Percentiles rank a stretch among this genome's conserved stretches.
phyloP scores from a whole-genome alignment of 1,284 basidiomycete species.

The Polyporus tsugae region DNA sequence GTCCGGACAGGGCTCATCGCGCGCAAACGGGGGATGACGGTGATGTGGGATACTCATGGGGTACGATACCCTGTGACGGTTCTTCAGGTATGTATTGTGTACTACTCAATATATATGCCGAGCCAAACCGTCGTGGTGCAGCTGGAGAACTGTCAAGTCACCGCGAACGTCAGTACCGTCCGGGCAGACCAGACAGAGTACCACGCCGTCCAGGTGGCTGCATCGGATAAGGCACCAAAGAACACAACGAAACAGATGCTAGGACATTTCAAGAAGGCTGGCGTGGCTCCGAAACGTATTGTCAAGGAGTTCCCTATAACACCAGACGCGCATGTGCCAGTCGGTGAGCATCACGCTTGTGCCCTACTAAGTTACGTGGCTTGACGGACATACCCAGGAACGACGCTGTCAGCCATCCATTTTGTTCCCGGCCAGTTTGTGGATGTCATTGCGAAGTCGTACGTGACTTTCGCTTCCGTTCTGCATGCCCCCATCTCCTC shows the following conservation, averaged over 20 bases:
- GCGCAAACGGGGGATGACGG: conserved; percentile 95
- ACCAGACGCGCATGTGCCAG: conserved; percentile 87
- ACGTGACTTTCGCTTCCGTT: conserved; percentile 44
- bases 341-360: conserved; percentile 64
- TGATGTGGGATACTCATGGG: conserved; percentile 92
- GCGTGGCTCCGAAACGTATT: conserved; percentile 86
- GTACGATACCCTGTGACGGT: conserved; percentile 91
- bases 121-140: conserved; percentile 40
- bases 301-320: conserved; percentile 93
- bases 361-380: conserved; percentile 12
- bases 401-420: conserved; percentile 90
- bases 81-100: conserved; percentile 75
- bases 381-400: conserved; percentile 59
- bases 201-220: conserved; percentile 88
- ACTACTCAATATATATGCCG: too few relatives aligned
- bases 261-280: conserved; percentile 89
- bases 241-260: conserved; percentile 79
- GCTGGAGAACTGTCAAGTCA: conserved; percentile 89
- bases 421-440: conserved; percentile 98
- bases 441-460: conserved; percentile 94
- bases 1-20: conserved; percentile 95
- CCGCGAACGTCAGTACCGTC: conserved; percentile 73
- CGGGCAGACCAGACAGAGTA: conserved; percentile 76
- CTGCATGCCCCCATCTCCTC: background rate
- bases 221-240: conserved; percentile 73